A percentile compares a stretch with the other conserved stretches of the same genome.
Conservation (phyloP, 192 early-diverging fungal species). For the Coemansia sp. region DNA sequence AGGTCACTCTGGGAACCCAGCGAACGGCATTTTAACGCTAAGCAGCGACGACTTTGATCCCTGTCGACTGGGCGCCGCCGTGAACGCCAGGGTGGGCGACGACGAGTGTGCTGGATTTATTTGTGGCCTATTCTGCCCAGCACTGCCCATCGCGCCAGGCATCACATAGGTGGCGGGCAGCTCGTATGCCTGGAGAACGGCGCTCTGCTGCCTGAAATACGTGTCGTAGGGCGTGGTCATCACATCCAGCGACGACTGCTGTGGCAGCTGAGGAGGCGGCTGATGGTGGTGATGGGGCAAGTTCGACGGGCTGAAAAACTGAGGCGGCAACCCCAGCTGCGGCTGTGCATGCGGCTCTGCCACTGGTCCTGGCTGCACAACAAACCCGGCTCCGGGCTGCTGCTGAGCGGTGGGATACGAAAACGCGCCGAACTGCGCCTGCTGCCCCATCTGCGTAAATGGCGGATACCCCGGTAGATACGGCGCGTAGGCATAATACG, state of each 20-base stretch:
- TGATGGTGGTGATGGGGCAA: conserved; percentile 1
- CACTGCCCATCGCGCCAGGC: background rate
- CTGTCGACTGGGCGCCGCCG: conserved; percentile 16
- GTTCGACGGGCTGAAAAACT: conserved; percentile 16
- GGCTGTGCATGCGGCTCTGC: conserved; percentile 9
- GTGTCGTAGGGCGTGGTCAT: conserved; percentile 13
- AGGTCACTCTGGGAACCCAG: conserved; percentile 12
- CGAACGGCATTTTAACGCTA: conserved; percentile 9
- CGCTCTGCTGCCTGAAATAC: conserved; percentile 8
- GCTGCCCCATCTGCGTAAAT: conserved; percentile 19
- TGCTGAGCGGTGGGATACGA: conserved; percentile 11
- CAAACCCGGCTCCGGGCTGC: conserved; percentile 12
- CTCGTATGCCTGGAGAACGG: conserved; percentile 6
- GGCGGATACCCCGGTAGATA: conserved; percentile 28
- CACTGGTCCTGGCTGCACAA: conserved; percentile 4
- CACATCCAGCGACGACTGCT: background rate
- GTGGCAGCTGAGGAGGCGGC: background rate
- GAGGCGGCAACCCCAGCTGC: conserved; percentile 4
- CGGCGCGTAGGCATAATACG: conserved; percentile 17
- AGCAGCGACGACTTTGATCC: conserved; percentile 25
- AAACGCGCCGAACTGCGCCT: conserved; percentile 20
- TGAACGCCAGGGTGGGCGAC: conserved; percentile 16
- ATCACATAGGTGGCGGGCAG: background rate
- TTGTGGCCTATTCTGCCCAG: background rate
- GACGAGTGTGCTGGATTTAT: background rate